Evolutionary conservation across 306 rosid species (phyloP).

Genomic region (Fragaria iinumae): DNA sequence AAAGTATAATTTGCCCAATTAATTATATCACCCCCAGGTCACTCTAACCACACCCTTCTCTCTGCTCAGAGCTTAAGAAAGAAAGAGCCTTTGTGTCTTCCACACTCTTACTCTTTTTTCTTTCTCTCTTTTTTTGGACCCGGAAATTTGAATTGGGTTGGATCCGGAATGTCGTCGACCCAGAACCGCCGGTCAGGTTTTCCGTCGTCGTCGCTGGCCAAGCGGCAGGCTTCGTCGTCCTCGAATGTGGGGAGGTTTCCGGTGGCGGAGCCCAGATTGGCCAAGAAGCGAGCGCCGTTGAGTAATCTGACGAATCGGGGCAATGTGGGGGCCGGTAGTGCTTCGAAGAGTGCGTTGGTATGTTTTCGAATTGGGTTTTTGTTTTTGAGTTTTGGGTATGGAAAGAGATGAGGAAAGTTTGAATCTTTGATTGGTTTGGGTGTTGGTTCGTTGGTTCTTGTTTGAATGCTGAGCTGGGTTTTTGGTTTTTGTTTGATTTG

Average conservation of each 20-base stretch:
- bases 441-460: neutral
- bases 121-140: constrained; percentile 9
- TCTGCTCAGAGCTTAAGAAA: constrained; percentile 15
- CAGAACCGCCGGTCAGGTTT: constrained; percentile 79
- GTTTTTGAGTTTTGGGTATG: neutral
- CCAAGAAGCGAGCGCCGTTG: constrained; percentile 87
- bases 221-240: constrained; percentile 61
- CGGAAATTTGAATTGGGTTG: constrained; percentile 23
- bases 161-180: constrained; percentile 55
- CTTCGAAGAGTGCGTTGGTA: constrained; percentile 57
- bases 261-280: constrained; percentile 38
- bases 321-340: constrained; percentile 30
- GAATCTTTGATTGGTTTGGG: neutral
- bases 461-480: neutral
- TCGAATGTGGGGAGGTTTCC: constrained; percentile 37
- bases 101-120: neutral
- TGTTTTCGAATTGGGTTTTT: neutral
- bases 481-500: neutral
- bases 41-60: constrained; percentile 17
- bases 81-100: constrained; percentile 21
- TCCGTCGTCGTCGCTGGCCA: constrained; percentile 74
- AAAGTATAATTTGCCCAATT: constrained; percentile 27
- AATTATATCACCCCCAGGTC: constrained; percentile 22
- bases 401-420: too few relatives aligned
- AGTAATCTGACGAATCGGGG: constrained; percentile 69